Evolutionary conservation across 2,329 filamentous ascomycete species (phyloP).

Genomic region (Xylaria sp.): DNA sequence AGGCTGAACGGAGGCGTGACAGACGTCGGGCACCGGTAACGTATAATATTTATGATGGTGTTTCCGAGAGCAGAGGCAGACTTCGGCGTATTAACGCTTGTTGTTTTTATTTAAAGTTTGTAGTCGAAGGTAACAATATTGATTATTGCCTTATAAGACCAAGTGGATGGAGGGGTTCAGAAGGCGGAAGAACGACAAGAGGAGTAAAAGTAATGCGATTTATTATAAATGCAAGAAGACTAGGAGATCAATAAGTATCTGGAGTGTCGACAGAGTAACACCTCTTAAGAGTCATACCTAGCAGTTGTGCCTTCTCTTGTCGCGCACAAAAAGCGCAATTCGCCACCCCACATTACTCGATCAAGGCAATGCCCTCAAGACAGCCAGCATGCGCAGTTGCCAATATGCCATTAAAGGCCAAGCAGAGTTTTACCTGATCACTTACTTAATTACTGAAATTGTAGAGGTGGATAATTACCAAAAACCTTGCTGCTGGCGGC

Average conservation of each 20-base stretch:
- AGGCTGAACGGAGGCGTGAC: constrained; percentile 31
- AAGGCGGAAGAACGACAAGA: neutral
- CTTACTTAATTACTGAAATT: neutral
- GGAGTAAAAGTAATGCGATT: neutral
- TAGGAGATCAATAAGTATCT: neutral
- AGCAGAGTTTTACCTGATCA: constrained; percentile 3
- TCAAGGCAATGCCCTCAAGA: neutral
- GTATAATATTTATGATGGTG: constrained; percentile 3
- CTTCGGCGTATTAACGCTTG: neutral
- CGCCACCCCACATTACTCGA: constrained; percentile 24
- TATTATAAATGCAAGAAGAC: neutral
- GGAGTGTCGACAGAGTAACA: neutral
- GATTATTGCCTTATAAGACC: neutral
- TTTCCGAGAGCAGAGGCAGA: neutral
- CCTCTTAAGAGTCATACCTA: neutral
- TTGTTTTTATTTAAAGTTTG: neutral
- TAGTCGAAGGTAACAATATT: neutral
- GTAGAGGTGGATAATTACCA: neutral
- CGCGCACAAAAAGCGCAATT: constrained; percentile 27
- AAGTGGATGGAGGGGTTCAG: neutral
- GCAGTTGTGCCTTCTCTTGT: constrained; percentile 8
- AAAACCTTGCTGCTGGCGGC: neutral
- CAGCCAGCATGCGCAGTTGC: neutral
- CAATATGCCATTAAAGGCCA: neutral
- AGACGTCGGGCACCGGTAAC: constrained; percentile 14